These are phyloP conservation scores for Lachnellula subtilissima DNA, from an alignment of 2,329 filamentous ascomycete species.

Conservation along the genomic window DNA sequence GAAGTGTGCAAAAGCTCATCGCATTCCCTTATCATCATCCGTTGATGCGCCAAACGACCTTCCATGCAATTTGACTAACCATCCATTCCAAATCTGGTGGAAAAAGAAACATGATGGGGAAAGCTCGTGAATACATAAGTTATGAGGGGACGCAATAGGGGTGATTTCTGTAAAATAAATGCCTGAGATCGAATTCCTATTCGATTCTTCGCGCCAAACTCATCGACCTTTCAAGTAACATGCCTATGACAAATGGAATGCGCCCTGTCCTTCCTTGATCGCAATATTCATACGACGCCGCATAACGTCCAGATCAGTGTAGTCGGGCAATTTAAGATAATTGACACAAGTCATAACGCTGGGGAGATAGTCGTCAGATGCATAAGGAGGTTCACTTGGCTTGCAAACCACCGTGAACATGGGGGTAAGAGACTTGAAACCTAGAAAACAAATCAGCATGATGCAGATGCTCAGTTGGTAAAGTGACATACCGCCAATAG, in stretches of 20 bases:
- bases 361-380: conserved; percentile 95
- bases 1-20: conserved; percentile 19
- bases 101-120: conserved; percentile 13
- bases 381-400: conserved; percentile 90
- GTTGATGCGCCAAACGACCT: conserved; percentile 33
- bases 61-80: conserved; percentile 32
- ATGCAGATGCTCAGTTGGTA: background rate
- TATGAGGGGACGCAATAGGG: conserved; percentile 19
- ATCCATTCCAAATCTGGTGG: conserved; percentile 13
- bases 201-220: conserved; percentile 10
- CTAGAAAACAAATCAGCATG: conserved; percentile 45
- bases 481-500: conserved; percentile 77
- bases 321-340: conserved; percentile 96
- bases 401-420: conserved; percentile 99
- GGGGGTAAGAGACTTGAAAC: conserved; percentile 92
- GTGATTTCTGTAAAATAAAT: conserved; percentile 20
- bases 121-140: conserved; percentile 28
- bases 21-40: conserved; percentile 18
- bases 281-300: conserved; percentile 75
- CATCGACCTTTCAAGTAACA: conserved; percentile 13
- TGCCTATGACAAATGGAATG: conserved; percentile 83
- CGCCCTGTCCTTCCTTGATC: conserved; percentile 92
- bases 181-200: conserved; percentile 9
- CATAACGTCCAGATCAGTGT: conserved; percentile 73
- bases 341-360: conserved; percentile 99